Evolutionary conservation across 495 filamentous ascomycete species (phyloP), one percentile per base, ranked within the genome.

Genomic region (Aspergillus kassunensis): DNA sequence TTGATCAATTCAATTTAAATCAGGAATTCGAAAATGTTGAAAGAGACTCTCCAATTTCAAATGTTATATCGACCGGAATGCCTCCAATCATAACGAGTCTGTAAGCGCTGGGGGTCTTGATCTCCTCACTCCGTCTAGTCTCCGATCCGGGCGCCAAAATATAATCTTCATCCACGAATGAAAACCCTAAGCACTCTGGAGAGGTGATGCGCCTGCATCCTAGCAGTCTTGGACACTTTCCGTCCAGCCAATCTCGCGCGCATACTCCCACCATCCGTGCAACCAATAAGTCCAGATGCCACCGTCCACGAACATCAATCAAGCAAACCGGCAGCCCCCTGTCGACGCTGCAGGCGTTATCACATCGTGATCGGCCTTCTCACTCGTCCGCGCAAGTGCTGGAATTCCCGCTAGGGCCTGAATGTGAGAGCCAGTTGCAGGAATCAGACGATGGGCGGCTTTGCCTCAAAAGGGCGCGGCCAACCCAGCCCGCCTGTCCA

Each of bases 381-480:
- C 30, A 72, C 69, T 72, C 63, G 69, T 62, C 65, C 58, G 53
- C 37, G 40, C 35, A 36, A 7, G 31, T 13, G 29, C 19, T 47
- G 53, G 37, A 15, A 43, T 57, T 12, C 42, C 60, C 54, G 51
- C 58, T 56, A 33, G 31, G 12, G 25, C 41, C 51, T 25, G 15
- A 11, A 49, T 29, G 49, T 35, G 49, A 43, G 45, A 40, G 46
- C 45, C 20, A 44, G 36, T 23, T 43, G 57, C 53, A 53, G 45
- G 21, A 56, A 49, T 50, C 12, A 44, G 45, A 41, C 45, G 49
- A 55, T 52, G 42, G 44, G 53, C 45, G 49, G 16, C 35, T 47
- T 48, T 59, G 61, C 70, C 66, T 73, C 65, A 72, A 70, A 73
- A 46, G 68, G 64, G 60, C 63, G 55, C 50, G 49, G 61, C 41